phyloP scores from a whole-genome alignment of 192 early-diverging fungal genomes.

The Mortierella alpina region DNA sequence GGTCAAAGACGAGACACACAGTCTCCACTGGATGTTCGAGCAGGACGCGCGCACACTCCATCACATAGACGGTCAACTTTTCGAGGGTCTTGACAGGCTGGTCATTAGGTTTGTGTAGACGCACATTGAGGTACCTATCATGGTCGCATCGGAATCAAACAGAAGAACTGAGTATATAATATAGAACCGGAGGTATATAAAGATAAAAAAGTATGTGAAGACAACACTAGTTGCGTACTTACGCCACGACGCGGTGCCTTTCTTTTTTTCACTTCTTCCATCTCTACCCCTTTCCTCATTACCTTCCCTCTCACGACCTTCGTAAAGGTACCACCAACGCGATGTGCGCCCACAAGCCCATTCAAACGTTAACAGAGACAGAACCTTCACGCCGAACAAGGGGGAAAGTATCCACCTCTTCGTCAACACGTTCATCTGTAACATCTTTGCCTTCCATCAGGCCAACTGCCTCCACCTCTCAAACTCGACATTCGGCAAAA shows the following conservation, averaged over 20 bases:
- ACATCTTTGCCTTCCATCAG: too few relatives aligned
- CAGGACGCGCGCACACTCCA: slow-evolving; percentile 74
- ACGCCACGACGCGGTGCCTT: slow-evolving; percentile 54
- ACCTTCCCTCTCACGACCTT: too few relatives aligned
- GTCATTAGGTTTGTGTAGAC: slow-evolving; percentile 53
- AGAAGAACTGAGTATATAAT: background rate
- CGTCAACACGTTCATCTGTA: too few relatives aligned
- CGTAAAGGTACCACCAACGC: too few relatives aligned
- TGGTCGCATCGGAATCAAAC: background rate
- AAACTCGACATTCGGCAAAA: too few relatives aligned
- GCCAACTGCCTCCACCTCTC: too few relatives aligned
- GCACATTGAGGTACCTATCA: slow-evolving; percentile 57
- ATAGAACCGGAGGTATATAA: background rate
- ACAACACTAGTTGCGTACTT: slow-evolving; percentile 2
- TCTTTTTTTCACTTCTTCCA: too few relatives aligned
- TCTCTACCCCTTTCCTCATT: too few relatives aligned
- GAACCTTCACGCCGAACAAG: too few relatives aligned
- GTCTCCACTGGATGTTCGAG: slow-evolving; percentile 71
- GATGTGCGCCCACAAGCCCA: too few relatives aligned
- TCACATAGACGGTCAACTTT: slow-evolving; percentile 71
- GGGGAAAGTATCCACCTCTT: too few relatives aligned
- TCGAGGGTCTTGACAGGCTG: slow-evolving; percentile 74
- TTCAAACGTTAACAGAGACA: too few relatives aligned
- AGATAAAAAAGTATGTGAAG: background rate
- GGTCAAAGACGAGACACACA: slow-evolving; percentile 81